A percentile compares a stretch with the other conserved stretches of the same genome.
These are phyloP conservation scores for Aspergillus taichungensis DNA, from an alignment of 495 filamentous ascomycete genomes.

Conservation along the genomic window DNA sequence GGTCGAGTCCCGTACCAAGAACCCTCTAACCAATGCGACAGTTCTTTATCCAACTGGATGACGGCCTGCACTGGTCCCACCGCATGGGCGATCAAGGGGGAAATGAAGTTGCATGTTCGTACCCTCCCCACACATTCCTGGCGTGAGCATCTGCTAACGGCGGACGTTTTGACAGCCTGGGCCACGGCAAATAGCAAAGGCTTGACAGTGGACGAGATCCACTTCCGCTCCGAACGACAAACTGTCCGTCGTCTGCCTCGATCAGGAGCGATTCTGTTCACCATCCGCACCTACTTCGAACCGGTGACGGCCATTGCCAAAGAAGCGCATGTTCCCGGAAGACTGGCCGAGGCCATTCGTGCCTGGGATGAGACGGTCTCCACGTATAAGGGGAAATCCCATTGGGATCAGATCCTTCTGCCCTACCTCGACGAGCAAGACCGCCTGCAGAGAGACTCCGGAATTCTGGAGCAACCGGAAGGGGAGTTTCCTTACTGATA, in stretches of 20 bases:
- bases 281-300: constrained; percentile 59
- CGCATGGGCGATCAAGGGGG: constrained; percentile 59
- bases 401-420: constrained; percentile 57
- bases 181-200: no score
- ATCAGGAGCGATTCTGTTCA: constrained; percentile 55
- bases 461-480: constrained; percentile 15
- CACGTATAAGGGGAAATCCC: constrained; percentile 64
- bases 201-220: no score
- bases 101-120: constrained; percentile 48
- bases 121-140: no score
- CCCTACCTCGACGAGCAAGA: constrained; percentile 65
- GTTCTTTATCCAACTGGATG: constrained; percentile 62
- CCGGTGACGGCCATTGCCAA: constrained; percentile 49
- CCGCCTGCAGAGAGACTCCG: constrained; percentile 51
- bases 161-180: no score
- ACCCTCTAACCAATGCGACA: no score
- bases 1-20: no score
- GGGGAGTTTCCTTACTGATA: not conserved
- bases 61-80: constrained; percentile 52
- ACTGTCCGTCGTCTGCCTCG: no score
- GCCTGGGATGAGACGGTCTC: constrained; percentile 71
- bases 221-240: no score
- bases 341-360: constrained; percentile 54
- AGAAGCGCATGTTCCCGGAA: constrained; percentile 54
- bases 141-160: no score